Base-by-base conservation (phyloP, 2,329 filamentous ascomycete genomes). In the Dothidotthia symphoricarpi region DNA sequence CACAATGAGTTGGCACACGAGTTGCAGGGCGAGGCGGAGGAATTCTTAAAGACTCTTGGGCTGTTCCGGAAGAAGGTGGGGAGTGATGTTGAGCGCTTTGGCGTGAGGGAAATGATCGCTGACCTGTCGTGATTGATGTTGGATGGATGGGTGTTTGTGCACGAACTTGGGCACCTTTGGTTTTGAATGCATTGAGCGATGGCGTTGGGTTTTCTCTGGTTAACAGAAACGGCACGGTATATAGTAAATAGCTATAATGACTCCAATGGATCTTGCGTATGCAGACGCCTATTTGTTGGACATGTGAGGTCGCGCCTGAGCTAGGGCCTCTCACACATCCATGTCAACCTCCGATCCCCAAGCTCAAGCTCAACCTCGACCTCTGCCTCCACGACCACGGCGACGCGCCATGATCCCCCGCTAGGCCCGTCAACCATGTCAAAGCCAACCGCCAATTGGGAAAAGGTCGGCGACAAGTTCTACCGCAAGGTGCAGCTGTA, bases 401-500 rank as follows among this genome's bases (percentile, higher is more conserved):
- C n/a, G n/a, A n/a, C 34, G 41, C 47, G 41, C 43, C 45, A 51
- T 56, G 53, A 44, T 49, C 34, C 13, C 43, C 24, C 45, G 47
- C 39, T 51, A 47, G 24, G 32, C 24, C 25, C 41, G 39, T 28
- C 41, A 38, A 55, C 42, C 49, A 67, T 67, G 63, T 65, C 63
- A 31, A 83, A 81, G 60, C 78, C 90, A 60, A 88, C 88, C 57
- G 86, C 88, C 58, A 88, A 91, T 68, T 98, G 93, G 93, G 89
- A 95, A 75, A 86, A 81, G 69, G 82, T 97, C 52, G 93, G 88
- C 63, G 86, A 94, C 69, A 85, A 82, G 60, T 97, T 94, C 76
- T 98, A 97, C 73, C 87, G 91, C 67, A 96, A 95, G 74, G 83
- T 87, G 40, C 86, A 91, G 69, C 81, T 95, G 45, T 98, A 97